Evolutionary conservation across 495 filamentous ascomycete genomes (phyloP).

Genomic region (Neurospora sp.): DNA sequence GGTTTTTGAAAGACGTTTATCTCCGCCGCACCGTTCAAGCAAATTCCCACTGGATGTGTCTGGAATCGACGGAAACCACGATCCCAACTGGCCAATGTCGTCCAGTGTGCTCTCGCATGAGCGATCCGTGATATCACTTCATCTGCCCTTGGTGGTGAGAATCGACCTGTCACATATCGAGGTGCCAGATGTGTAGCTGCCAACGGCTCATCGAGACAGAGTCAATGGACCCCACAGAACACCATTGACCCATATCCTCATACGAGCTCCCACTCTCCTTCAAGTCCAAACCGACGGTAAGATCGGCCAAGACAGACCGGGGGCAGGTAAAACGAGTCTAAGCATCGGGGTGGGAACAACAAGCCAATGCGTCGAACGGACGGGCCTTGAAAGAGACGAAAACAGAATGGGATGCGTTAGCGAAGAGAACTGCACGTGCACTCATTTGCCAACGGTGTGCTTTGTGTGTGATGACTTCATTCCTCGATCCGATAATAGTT

Average conservation of each 20-base stretch:
- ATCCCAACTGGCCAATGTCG: background rate
- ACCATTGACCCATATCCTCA: background rate
- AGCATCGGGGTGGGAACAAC: background rate
- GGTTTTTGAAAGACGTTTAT: background rate
- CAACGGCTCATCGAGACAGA: background rate
- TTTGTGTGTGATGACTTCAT: background rate
- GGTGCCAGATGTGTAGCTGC: background rate
- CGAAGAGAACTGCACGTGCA: background rate
- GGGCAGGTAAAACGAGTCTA: background rate
- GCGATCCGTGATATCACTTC: background rate
- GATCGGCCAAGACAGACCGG: background rate
- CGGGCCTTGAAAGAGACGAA: background rate
- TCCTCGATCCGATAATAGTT: background rate
- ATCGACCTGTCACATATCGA: background rate
- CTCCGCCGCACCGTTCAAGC: background rate
- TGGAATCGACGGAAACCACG: background rate
- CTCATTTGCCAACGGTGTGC: background rate
- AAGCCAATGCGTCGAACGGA: background rate
- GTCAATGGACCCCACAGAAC: background rate
- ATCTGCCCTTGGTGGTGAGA: background rate
- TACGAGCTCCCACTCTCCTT: background rate
- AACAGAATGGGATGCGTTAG: background rate
- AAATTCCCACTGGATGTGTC: background rate
- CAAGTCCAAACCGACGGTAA: background rate
- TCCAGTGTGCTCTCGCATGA: background rate